Percentiles rank a stretch among this genome's conserved stretches.
phyloP scores from a whole-genome alignment of 106 monocot species.

The Allium cepa region DNA sequence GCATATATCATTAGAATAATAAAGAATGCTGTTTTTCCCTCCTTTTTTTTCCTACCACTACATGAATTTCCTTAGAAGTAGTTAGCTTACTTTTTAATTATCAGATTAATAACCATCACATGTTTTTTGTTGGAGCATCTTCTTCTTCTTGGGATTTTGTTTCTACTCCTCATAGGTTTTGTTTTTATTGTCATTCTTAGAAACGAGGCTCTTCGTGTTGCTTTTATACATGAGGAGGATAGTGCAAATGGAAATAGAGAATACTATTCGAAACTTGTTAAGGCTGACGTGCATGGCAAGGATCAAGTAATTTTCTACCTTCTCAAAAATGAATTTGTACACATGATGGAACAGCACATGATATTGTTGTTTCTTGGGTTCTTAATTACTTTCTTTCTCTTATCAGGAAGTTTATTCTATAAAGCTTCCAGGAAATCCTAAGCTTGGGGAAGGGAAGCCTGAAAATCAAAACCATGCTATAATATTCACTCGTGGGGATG shows the following conservation, averaged over 20 bases:
- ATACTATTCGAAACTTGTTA: slow-evolving; percentile 85
- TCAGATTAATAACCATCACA: neutral
- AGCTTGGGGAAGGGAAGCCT: slow-evolving; percentile 97
- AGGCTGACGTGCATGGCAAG: slow-evolving; percentile 85
- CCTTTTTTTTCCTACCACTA: no score
- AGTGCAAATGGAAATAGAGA: slow-evolving; percentile 41
- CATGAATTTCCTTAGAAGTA: no score
- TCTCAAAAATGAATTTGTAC: no score
- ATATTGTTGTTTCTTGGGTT: no score
- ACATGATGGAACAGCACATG: no score
- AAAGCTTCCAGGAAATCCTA: slow-evolving; percentile 90
- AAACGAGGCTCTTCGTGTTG: slow-evolving; percentile 94
- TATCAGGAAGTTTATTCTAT: slow-evolving; percentile 87
- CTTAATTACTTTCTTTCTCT: no score
- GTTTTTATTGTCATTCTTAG: slow-evolving; percentile 19
- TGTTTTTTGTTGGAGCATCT: neutral
- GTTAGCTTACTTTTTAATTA: no score
- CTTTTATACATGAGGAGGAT: slow-evolving; percentile 93
- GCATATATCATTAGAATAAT: no score
- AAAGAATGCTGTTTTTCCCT: no score
- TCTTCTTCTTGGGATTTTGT: neutral
- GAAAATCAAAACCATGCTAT: slow-evolving; percentile 99
- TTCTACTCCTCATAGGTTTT: neutral
- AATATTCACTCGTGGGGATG: slow-evolving; percentile 92
- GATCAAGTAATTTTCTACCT: slow-evolving; percentile 54